A percentile compares a stretch with the other conserved stretches of the same genome.
Conservation (phyloP, 176 grass and related monocot species). For the Triticum urartu region DNA sequence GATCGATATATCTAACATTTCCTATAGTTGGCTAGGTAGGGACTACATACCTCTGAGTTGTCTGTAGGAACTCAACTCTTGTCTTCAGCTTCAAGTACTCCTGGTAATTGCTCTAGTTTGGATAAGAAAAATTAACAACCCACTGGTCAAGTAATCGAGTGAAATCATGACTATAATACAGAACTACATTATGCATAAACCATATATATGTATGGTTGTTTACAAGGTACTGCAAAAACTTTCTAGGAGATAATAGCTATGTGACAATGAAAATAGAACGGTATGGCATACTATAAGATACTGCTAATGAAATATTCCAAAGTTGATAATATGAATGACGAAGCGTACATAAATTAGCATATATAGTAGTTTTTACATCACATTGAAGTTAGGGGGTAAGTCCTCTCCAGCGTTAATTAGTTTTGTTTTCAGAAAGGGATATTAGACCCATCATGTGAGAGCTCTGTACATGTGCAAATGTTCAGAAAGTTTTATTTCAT, state of each 20-base stretch:
- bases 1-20: neutral
- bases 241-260: neutral
- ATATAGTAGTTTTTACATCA: neutral
- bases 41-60: slow-evolving; percentile 68
- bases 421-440: neutral
- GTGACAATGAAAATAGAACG: neutral
- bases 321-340: neutral
- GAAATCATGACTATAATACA: neutral
- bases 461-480: neutral
- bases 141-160: neutral
- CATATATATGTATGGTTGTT: neutral
- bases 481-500: neutral
- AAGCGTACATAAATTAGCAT: neutral
- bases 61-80: slow-evolving; percentile 83
- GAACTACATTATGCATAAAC: neutral
- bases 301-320: neutral
- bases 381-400: neutral
- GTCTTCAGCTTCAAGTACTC: slow-evolving; percentile 89
- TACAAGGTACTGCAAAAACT: neutral
- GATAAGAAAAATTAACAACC: slow-evolving; percentile 11
- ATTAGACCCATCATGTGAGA: neutral
- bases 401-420: neutral
- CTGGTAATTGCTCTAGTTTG: slow-evolving; percentile 69
- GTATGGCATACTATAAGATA: neutral
- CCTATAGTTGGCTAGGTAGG: neutral